Evolutionary conservation across 805 yeast genomes (phyloP).

Genomic region (Candida ortonii): DNA sequence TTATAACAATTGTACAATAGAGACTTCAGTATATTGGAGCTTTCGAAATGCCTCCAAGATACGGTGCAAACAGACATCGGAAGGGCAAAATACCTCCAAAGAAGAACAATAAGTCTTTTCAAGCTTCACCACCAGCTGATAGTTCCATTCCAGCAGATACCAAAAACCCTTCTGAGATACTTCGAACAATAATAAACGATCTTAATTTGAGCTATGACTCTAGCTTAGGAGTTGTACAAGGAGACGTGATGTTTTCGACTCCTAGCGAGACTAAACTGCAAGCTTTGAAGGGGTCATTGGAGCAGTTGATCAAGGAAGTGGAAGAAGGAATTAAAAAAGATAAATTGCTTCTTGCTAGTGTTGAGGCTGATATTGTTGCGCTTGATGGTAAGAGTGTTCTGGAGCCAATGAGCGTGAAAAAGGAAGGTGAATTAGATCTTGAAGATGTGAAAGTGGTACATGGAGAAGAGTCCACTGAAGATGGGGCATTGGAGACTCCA

Average conservation of each 20-base stretch:
- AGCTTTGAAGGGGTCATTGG: constrained; percentile 34
- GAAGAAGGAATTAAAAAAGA: constrained; percentile 30
- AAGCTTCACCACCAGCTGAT: constrained; percentile 2
- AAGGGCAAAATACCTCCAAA: constrained; percentile 25
- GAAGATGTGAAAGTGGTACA: constrained; percentile 1
- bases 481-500: not conserved
- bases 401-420: constrained; percentile 8
- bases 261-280: constrained; percentile 25
- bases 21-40: no score
- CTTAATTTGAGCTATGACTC: constrained; percentile 55
- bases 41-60: constrained; percentile 29
- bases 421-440: constrained; percentile 9
- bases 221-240: constrained; percentile 58
- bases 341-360: constrained; percentile 23
- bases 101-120: constrained; percentile 16
- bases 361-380: constrained; percentile 15
- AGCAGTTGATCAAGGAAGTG: constrained; percentile 39
- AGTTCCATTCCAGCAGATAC: constrained; percentile 8
- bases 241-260: constrained; percentile 43
- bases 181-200: constrained; percentile 52
- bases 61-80: constrained; percentile 19
- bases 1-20: not conserved
- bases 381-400: constrained; percentile 6
- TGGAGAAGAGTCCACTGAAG: not conserved
- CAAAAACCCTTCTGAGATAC: constrained; percentile 36